A percentile compares a stretch with the other conserved stretches of the same genome.
These are phyloP conservation scores for Dendrobium huoshanense DNA, from an alignment of 106 monocot genomes.

Conservation along the genomic window DNA sequence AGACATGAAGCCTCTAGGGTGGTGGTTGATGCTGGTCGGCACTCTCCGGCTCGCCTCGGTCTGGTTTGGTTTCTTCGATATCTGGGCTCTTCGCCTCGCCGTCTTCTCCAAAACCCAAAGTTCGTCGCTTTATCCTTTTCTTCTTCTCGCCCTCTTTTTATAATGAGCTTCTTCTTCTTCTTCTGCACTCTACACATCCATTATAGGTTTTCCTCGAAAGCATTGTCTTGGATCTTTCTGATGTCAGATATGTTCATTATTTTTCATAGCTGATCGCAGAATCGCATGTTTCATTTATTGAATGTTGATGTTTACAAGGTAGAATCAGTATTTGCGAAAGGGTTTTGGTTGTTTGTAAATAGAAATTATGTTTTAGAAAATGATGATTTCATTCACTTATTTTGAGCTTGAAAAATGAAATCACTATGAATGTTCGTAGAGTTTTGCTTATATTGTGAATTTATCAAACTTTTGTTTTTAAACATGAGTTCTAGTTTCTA, in stretches of 20 bases:
- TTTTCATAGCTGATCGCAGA: not conserved
- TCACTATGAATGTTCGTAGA: too few relatives aligned
- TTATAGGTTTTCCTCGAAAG: not conserved
- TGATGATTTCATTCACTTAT: too few relatives aligned
- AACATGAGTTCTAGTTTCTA: not conserved
- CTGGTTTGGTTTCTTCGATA: slow-evolving; percentile 99
- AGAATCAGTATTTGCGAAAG: too few relatives aligned
- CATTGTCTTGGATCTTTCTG: not conserved
- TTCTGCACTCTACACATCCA: not conserved
- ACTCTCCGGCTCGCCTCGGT: slow-evolving; percentile 80
- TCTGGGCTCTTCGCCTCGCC: slow-evolving; percentile 89
- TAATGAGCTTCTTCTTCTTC: not conserved
- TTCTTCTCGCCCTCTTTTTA: not conserved
- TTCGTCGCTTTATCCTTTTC: slow-evolving; percentile 14
- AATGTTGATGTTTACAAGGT: too few relatives aligned
- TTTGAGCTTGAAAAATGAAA: too few relatives aligned
- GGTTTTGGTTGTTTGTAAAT: too few relatives aligned
- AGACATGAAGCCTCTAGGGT: slow-evolving; percentile 55
- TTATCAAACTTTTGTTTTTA: not conserved
- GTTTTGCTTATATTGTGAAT: too few relatives aligned
- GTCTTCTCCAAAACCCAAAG: slow-evolving; percentile 89
- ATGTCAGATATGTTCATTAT: not conserved
- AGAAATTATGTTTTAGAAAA: too few relatives aligned
- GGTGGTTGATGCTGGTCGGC: slow-evolving; percentile 92
- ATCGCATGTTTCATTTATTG: too few relatives aligned